Percentiles rank a stretch among this genome's conserved stretches.
These are phyloP conservation scores for Lentinula detonsa DNA, from an alignment of 768 basidiomycete species.

Conservation along the genomic window DNA sequence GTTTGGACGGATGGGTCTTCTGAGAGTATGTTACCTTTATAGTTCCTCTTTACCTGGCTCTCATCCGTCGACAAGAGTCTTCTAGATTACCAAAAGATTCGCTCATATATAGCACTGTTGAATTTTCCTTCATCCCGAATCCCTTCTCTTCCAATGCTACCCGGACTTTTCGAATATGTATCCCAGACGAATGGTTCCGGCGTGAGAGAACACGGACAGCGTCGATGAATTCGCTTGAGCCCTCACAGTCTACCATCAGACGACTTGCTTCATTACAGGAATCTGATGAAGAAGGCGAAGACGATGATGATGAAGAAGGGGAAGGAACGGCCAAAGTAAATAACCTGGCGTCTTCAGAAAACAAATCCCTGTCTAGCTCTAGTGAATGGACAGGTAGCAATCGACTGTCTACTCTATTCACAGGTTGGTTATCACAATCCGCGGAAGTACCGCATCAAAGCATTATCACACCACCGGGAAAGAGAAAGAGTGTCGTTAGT, in stretches of 20 bases:
- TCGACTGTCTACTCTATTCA: conserved; percentile 62
- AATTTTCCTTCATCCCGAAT: conserved; percentile 32
- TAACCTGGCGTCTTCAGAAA: conserved; percentile 15
- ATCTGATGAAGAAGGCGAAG: conserved; percentile 34
- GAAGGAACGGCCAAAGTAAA: conserved; percentile 60
- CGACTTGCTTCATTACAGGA: conserved; percentile 45
- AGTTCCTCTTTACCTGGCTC: conserved; percentile 6
- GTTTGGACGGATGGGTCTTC: conserved; percentile 46
- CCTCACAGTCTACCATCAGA: conserved; percentile 46
- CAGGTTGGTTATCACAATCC: conserved; percentile 52
- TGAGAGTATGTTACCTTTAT: conserved; percentile 40
- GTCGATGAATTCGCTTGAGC: conserved; percentile 38
- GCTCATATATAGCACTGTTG: conserved; percentile 35
- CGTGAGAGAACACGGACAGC: conserved; percentile 52
- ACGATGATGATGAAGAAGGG: conserved; percentile 34
- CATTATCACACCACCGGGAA: conserved; percentile 25
- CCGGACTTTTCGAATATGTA: conserved; percentile 54
- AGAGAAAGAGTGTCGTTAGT: conserved; percentile 57
- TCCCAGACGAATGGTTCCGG: conserved; percentile 79
- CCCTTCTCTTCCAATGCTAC: conserved; percentile 32
- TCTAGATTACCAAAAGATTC: conserved; percentile 39
- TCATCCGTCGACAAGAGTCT: conserved; percentile 26
- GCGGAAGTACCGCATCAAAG: conserved; percentile 29
- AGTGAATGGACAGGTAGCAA: conserved; percentile 48
- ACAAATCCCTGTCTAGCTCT: conserved; percentile 13